Conservation (phyloP, 441 rosid genomes). For the Macaranga tanarius region DNA sequence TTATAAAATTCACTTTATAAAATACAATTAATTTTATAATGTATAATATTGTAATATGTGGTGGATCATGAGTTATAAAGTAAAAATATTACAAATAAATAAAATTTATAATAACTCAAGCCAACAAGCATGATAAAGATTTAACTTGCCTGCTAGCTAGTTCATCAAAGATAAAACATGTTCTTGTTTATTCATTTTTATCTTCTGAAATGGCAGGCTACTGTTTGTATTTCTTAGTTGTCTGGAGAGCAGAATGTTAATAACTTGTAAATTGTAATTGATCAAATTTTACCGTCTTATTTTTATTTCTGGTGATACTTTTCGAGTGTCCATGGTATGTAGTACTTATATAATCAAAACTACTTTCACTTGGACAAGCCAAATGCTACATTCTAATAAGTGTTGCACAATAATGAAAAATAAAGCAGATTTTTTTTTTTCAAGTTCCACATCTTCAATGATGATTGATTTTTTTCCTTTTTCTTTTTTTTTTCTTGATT, state of each 20-base stretch:
- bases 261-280: too few relatives aligned
- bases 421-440: neutral
- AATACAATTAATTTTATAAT: too few relatives aligned
- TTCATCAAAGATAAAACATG: neutral
- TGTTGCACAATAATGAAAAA: slow-evolving; percentile 5
- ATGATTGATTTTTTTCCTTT: slow-evolving; percentile 19
- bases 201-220: neutral
- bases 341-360: neutral
- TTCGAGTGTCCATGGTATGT: neutral
- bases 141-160: neutral
- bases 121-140: neutral
- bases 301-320: neutral
- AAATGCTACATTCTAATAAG: neutral
- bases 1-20: too few relatives aligned
- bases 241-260: too few relatives aligned
- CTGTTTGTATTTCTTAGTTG: neutral
- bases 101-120: too few relatives aligned
- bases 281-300: neutral
- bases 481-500: neutral
- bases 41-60: too few relatives aligned
- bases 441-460: neutral
- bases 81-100: too few relatives aligned
- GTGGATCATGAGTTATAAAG: too few relatives aligned
- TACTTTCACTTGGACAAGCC: neutral
- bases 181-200: neutral